Conservation (phyloP, 1,284 basidiomycete genomes). For the Malassezia yamatoensis region DNA sequence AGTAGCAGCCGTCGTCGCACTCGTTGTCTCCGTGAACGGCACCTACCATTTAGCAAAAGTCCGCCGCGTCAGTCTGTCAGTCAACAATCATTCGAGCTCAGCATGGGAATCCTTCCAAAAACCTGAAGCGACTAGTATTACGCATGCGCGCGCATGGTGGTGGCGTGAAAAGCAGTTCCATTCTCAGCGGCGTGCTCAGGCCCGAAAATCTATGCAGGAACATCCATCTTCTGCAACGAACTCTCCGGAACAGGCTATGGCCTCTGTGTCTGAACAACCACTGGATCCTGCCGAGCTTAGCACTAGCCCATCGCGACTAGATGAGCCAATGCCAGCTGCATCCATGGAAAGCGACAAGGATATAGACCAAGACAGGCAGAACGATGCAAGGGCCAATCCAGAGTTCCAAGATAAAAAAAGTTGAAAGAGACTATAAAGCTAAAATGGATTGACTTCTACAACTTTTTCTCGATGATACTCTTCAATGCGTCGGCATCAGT, state of each 20-base stretch:
- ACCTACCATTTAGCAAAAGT: slow-evolving; percentile 22
- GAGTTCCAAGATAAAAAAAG: neutral
- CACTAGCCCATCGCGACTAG: slow-evolving; percentile 7
- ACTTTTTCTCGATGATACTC: slow-evolving; percentile 67
- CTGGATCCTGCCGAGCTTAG: slow-evolving; percentile 13
- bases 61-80: slow-evolving; percentile 24
- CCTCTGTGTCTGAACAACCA: neutral
- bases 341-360: neutral
- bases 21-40: slow-evolving; percentile 19
- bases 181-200: slow-evolving; percentile 8
- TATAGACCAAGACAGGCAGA: neutral
- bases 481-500: slow-evolving; percentile 88
- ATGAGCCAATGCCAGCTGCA: neutral
- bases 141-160: slow-evolving; percentile 18
- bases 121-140: slow-evolving; percentile 6
- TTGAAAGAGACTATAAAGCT: neutral
- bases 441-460: slow-evolving; percentile 48
- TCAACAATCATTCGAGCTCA: neutral
- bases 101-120: neutral
- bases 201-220: neutral
- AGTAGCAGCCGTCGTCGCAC: slow-evolving; percentile 22
- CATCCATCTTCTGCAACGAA: neutral
- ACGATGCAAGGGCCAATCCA: neutral
- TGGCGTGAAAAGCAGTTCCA: slow-evolving; percentile 21
- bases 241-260: neutral